Base-by-base conservation (phyloP, 805 yeast genomes). In the Torulaspora indica region DNA sequence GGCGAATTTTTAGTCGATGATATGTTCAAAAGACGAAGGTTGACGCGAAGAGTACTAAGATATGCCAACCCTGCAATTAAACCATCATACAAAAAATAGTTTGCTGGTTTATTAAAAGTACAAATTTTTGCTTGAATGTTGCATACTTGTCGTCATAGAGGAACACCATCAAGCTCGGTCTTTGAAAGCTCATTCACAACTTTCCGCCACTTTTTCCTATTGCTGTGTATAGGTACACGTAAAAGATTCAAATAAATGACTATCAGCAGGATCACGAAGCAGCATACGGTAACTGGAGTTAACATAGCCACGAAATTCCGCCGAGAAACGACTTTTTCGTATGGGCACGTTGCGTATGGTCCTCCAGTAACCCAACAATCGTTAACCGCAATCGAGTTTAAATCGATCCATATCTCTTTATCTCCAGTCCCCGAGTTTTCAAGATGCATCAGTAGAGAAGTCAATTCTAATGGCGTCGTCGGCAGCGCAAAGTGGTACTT, bases 281-380 rank as follows among this genome's bases (percentile, higher is more conserved):
- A 76, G 22, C 85, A 77, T 1, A 76, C 73, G 8, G 78, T 67
- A n/a, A 82, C 78, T 0, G 95, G 89, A 0, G 83, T 75, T 17
- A 88, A 66, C 74, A 82, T 74, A 25, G 75, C 71, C 0, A 77
- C 76, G 50, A 86, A 81, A 40, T 76, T 77, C 40, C 78, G 70
- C 25, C 69, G 68, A 4, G 81, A 70, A 8, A 79, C 71, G 1
- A 74, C 73, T 36, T 69, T 69, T 45, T 76, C 77, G 59, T 89
- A 89, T 0, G 97, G 96, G 60, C 98, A 90, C 25, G 67, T 58
- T 0, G 91, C 82, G 48, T 77, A 72, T 0, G 87, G 78, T 0
- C 95, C 96, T 1, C 95, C 96, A 9, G 76, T 63, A 4, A 89
- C 89, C 90, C 93, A 91, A 58, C 98, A 90, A 43, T 79, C 76